Percentiles rank a stretch among this genome's conserved stretches.
Conservation (phyloP, 352 stramenopile species). For the Paralagenidium karlingii region DNA sequence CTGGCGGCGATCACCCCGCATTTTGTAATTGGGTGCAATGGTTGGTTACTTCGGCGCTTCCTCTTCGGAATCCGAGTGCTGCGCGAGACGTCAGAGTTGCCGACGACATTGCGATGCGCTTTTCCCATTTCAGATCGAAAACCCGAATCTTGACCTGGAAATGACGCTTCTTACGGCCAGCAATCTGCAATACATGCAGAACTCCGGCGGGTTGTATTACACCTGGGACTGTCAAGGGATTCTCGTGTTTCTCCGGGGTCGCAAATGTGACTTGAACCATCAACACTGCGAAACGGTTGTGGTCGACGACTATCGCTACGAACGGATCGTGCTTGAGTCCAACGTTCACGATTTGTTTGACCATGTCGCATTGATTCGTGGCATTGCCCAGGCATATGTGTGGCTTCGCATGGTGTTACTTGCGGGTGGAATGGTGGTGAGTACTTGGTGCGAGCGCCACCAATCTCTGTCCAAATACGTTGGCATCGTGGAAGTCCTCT, state of each 20-base stretch:
- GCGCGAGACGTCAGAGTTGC: no score
- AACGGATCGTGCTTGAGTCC: conserved; percentile 18
- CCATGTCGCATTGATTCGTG: conserved; percentile 15
- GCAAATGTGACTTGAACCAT: conserved; percentile 3
- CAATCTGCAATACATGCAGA: conserved; percentile 6
- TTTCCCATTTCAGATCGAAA: no score
- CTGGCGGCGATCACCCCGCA: no score
- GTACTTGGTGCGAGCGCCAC: no score
- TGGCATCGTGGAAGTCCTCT: no score
- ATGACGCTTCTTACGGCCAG: conserved; percentile 8
- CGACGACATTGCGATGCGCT: no score
- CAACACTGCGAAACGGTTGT: conserved; percentile 18
- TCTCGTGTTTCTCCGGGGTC: conserved; percentile 16
- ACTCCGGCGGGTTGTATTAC: no score
- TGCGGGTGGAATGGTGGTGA: no score
- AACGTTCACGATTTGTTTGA: conserved; percentile 19
- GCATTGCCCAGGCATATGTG: conserved; percentile 19
- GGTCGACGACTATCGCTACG: conserved; percentile 43
- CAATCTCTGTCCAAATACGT: no score
- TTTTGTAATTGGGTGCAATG: no score
- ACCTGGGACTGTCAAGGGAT: conserved; percentile 10
- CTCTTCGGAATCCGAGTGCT: no score
- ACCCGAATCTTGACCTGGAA: conserved; percentile 12
- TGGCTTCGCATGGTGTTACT: conserved; percentile 25
- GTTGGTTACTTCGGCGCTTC: no score